Conservation (phyloP, 148 eudicot species). For the Rhododendron simsii region DNA sequence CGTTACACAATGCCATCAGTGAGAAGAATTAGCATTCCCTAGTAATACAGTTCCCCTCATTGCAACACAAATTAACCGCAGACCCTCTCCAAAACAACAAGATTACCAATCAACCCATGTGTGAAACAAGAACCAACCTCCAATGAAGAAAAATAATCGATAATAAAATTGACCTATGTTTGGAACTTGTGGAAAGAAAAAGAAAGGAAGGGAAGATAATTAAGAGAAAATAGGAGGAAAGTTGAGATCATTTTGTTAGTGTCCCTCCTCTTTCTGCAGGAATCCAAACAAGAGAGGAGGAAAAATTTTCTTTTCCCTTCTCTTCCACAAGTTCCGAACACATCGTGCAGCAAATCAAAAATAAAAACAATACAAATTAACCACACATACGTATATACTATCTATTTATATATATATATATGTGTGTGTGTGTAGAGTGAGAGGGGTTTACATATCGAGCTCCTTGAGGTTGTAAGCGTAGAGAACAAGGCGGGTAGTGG, state of each 20-base stretch:
- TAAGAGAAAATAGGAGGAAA: no score
- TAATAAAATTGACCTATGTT: no score
- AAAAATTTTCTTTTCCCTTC: no score
- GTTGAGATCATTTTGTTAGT: no score
- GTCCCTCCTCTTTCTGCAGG: no score
- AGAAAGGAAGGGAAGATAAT: no score
- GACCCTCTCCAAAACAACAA: neutral
- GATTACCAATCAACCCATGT: neutral
- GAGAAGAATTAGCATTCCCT: neutral
- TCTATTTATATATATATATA: neutral
- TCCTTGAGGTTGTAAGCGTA: conserved; percentile 80
- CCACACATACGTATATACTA: neutral
- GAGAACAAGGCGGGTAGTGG: conserved; percentile 73
- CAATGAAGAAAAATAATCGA: neutral
- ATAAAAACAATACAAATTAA: neutral
- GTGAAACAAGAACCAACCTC: neutral
- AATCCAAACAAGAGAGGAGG: no score
- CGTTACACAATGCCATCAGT: neutral
- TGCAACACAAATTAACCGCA: neutral
- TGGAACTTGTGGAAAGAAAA: neutral
- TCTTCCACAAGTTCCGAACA: no score
- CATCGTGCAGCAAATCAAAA: no score
- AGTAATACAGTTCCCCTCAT: neutral
- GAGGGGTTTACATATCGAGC: conserved; percentile 66
- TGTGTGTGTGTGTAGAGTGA: neutral